Base-by-base conservation (phyloP, 768 basidiomycete species). In the Lactifluus rugatus region DNA sequence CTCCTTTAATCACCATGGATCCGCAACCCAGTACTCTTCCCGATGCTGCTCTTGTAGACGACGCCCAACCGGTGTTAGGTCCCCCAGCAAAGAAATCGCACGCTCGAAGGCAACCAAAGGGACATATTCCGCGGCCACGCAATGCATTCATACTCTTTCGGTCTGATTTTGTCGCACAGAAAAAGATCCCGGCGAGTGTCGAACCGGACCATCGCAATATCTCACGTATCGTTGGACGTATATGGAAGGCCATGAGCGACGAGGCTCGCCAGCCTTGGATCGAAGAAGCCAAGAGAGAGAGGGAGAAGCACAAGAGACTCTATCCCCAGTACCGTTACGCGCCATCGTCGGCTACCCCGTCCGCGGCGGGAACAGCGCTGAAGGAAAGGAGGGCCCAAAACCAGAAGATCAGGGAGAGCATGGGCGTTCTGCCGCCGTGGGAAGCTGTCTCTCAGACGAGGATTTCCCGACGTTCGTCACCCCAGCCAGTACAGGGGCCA, bases 111-210 rank as follows among this genome's bases (percentile, higher is more conserved):
- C 77, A 75, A 52, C 75, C 79, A 1, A 54, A 66, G 5, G 78
- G 73, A 5, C 87, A 87, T 66, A 78, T 88, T 39, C 83, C 84
- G 17, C 81, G 88, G 26, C 86, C 87, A 0, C 74, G 83, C 16
- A 89, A 89, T 68, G 83, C 87, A 0, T 90, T 90, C 71, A 88
- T 90, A 62, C 78, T 89, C 61, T 90, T 87, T 67, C 78, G 88
- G 42, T 85, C 81, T 66, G 81, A 88, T 66, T 82, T 87, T 53
- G 81, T 85, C 16, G 76, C 80, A 51, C 81, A 85, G 61, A 76
- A 81, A 53, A 76, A 80, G 60, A 73, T 80, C 48, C 80, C 83
- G 0, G 67, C 73, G 10, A 70, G 73, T 42, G 77, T 81, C 2
- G 82, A 86, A 67, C 75, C 75, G 16, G 79, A 87, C 63, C 84